Conservation (phyloP, 495 filamentous ascomycete species). For the Cercophora sp. region DNA sequence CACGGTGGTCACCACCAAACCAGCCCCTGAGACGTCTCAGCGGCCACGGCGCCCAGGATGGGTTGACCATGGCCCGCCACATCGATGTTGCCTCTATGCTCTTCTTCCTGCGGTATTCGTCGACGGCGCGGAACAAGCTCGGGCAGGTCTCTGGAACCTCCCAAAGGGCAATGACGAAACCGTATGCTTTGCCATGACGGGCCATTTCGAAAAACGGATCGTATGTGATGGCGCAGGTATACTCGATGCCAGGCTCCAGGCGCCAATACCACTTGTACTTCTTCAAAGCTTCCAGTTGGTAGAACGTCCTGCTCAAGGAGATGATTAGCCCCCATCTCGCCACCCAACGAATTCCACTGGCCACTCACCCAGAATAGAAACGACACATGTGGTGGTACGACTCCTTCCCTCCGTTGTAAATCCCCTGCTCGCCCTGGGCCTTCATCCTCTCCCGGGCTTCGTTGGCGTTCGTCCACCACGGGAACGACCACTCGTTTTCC, state of each 20-base stretch:
- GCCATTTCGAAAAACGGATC: slow-evolving; percentile 53
- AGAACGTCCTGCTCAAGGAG: slow-evolving; percentile 49
- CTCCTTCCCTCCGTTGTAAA: slow-evolving; percentile 96
- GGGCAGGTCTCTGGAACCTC: slow-evolving; percentile 48
- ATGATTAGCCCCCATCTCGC: neutral
- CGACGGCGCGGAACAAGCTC: slow-evolving; percentile 42
- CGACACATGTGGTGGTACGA: slow-evolving; percentile 96
- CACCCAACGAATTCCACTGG: neutral
- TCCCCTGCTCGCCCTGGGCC: slow-evolving; percentile 78
- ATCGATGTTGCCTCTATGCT: slow-evolving; percentile 26
- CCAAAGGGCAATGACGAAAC: slow-evolving; percentile 47
- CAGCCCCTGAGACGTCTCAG: slow-evolving; percentile 30
- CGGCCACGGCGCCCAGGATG: slow-evolving; percentile 37
- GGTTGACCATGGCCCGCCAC: slow-evolving; percentile 36
- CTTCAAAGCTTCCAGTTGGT: slow-evolving; percentile 35
- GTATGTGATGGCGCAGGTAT: slow-evolving; percentile 50
- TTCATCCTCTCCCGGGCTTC: slow-evolving; percentile 79
- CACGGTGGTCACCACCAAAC: slow-evolving; percentile 30
- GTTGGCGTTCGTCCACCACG: slow-evolving; percentile 75
- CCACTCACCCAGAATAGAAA: slow-evolving; percentile 74
- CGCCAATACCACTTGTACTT: slow-evolving; percentile 53
- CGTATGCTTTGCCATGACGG: slow-evolving; percentile 45
- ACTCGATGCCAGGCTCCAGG: slow-evolving; percentile 46
- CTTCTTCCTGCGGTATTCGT: slow-evolving; percentile 35
- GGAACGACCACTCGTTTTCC: slow-evolving; percentile 79